Base-by-base conservation (phyloP, 768 basidiomycete genomes). In the Tylopilus felleus region DNA sequence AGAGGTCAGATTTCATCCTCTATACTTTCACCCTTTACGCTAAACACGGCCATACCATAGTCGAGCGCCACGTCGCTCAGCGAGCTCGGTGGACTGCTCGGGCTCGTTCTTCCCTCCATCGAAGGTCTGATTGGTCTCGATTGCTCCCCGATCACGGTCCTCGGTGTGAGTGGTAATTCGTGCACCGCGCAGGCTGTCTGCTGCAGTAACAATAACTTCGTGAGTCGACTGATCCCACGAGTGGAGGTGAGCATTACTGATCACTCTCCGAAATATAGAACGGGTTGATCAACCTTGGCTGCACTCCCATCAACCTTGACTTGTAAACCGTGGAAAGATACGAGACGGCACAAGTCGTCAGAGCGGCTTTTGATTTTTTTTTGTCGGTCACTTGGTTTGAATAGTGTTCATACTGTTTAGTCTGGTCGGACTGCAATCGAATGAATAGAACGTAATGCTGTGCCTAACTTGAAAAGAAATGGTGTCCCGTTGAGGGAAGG, bases 81-180 rank as follows among this genome's bases (percentile, higher is more conserved):
- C 6, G 1, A 5, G 1, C 21, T 53, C 33, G 21, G 49, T 1
- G n/a, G 27, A 2, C 5, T 51, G 5, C 43, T 64, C 13, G 49
- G 47, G 8, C 0, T 51, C 8, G 23, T 5, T 4, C 8, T 38
- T 22, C 47, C 47, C 8, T 2, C 1, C 6, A 1, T 35, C 13
- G 1, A 10, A 1, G 58, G 56, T 25, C 43, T 48, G 3, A 36
- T 60, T 8, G 62, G 56, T 17, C 9, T 49, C 4, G 6, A 10
- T 6, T 63, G 62, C 40, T 7, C 14, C 22, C 42, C 59, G 1
- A 28, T 51, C 43, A 51, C 47, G 3, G 19, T 4, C 2, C 2
- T 45, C 1, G 49, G 52, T 1, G n/a, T n/a, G n/a, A 35, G 13
- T 13, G 53, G 45, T 14, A n/a, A 42, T 35, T 35, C 33, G 3